These are phyloP conservation scores for Epichloe amarillans DNA, from an alignment of 2,329 filamentous ascomycete genomes.

Conservation along the genomic window DNA sequence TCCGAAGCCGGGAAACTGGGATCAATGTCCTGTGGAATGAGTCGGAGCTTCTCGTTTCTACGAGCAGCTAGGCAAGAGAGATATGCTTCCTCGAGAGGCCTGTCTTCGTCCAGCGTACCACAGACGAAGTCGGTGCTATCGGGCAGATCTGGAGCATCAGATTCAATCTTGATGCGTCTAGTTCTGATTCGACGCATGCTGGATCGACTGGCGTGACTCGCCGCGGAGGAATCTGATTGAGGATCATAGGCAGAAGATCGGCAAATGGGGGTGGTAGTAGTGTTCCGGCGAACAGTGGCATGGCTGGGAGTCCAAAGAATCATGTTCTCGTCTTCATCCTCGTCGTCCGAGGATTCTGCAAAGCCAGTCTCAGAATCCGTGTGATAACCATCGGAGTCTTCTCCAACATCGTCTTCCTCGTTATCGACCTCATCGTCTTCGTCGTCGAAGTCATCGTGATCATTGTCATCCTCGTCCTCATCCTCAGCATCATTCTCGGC, in stretches of 20 bases:
- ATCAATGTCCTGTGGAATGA: constrained; percentile 92
- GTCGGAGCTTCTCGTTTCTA: constrained; percentile 65
- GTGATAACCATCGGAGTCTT: constrained; percentile 56
- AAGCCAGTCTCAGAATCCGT: constrained; percentile 60
- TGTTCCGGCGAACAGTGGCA: constrained; percentile 23
- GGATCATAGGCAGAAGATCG: constrained; percentile 28
- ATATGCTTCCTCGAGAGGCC: constrained; percentile 87
- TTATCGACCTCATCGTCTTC: constrained; percentile 38
- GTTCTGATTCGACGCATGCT: constrained; percentile 16
- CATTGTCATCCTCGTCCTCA: constrained; percentile 38
- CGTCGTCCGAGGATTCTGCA: constrained; percentile 55
- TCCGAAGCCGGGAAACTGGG: constrained; percentile 95
- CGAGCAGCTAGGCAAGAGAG: constrained; percentile 71
- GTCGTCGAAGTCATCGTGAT: constrained; percentile 35
- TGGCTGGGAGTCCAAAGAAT: constrained; percentile 41
- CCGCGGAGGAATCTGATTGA: constrained; percentile 49
- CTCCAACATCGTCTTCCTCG: constrained; percentile 39
- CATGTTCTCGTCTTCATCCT: constrained; percentile 52
- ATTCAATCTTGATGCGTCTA: constrained; percentile 15
- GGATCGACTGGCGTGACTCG: constrained; percentile 21
- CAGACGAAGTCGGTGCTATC: constrained; percentile 99
- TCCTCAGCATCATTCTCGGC: constrained; percentile 35
- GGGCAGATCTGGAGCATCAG: constrained; percentile 66
- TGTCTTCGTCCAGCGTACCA: constrained; percentile 90
- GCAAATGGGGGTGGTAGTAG: constrained; percentile 20